Percentiles rank a stretch among this genome's conserved stretches.
These are phyloP conservation scores for Populus davidiana DNA, from an alignment of 345 rosid genomes.

Conservation along the genomic window DNA sequence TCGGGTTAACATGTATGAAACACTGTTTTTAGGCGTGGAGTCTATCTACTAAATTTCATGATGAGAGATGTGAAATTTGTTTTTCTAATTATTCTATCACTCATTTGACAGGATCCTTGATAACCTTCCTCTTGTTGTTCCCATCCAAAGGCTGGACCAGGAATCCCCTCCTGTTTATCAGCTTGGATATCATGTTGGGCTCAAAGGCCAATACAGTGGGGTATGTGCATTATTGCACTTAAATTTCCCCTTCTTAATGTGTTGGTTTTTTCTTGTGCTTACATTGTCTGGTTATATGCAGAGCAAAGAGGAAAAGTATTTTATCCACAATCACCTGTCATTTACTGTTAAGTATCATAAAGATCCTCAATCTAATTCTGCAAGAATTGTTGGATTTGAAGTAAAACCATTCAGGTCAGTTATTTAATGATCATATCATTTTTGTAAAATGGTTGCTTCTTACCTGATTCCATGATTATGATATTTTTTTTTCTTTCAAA, in stretches of 20 bases:
- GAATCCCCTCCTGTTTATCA: conserved; percentile 69
- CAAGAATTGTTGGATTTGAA: conserved; percentile 96
- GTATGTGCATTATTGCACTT: conserved; percentile 38
- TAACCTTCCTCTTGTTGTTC: conserved; percentile 92
- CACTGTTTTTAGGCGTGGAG: background rate
- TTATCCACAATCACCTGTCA: conserved; percentile 85
- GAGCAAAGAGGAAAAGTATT: conserved; percentile 84
- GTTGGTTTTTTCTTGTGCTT: conserved; percentile 13
- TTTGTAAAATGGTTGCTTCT: background rate
- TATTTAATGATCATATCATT: background rate
- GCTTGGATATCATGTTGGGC: conserved; percentile 88
- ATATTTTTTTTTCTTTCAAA: background rate
- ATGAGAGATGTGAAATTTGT: background rate
- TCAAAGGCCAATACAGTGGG: conserved; percentile 87
- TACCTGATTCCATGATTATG: background rate
- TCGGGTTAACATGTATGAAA: conserved; percentile 81
- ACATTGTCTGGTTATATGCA: conserved; percentile 28
- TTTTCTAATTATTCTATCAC: conserved; percentile 23
- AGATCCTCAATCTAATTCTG: conserved; percentile 65
- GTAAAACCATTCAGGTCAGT: conserved; percentile 84
- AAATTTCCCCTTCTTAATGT: conserved; percentile 1
- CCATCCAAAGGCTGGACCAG: conserved; percentile 64
- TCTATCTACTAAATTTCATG: background rate
- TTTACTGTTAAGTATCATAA: conserved; percentile 85
- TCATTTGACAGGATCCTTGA: conserved; percentile 79